These are phyloP conservation scores for Anisodus tanguticus DNA, from an alignment of 257 asterid species.

Conservation along the genomic window DNA sequence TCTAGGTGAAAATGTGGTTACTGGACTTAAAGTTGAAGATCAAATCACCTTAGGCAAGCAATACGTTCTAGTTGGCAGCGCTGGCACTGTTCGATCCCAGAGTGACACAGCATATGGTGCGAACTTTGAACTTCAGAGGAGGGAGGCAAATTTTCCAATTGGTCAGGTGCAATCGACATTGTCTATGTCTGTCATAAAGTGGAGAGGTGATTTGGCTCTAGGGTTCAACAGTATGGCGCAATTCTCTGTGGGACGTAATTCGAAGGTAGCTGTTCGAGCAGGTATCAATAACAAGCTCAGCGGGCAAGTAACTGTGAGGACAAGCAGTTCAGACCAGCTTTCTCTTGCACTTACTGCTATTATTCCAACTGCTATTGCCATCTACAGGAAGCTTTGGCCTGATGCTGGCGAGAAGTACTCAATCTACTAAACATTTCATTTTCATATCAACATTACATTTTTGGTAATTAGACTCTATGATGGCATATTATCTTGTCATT, in stretches of 20 bases:
- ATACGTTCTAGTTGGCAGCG: constrained; percentile 74
- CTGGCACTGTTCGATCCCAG: constrained; percentile 79
- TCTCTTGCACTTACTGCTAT: constrained; percentile 84
- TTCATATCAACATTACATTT: constrained; percentile 35
- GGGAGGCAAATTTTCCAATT: constrained; percentile 79
- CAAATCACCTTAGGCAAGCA: constrained; percentile 73
- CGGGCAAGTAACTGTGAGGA: constrained; percentile 86
- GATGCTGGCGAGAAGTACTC: constrained; percentile 61
- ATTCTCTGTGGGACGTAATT: constrained; percentile 69
- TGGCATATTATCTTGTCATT: constrained; percentile 32
- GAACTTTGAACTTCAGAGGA: constrained; percentile 79
- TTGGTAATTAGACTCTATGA: constrained; percentile 31
- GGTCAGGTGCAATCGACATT: constrained; percentile 90
- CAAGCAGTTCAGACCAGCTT: constrained; percentile 94
- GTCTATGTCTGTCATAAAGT: constrained; percentile 73
- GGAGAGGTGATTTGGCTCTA: constrained; percentile 94
- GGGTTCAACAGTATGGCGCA: constrained; percentile 79
- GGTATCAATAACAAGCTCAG: constrained; percentile 94
- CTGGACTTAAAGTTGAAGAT: constrained; percentile 83
- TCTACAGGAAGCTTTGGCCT: constrained; percentile 78
- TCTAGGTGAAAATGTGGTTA: constrained; percentile 78
- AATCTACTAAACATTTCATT: constrained; percentile 55
- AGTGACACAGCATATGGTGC: constrained; percentile 87
- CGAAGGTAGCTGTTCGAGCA: constrained; percentile 88
- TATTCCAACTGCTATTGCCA: constrained; percentile 66